These are phyloP conservation scores for Calonectria pseudoreteaudii DNA, from an alignment of 2,329 filamentous ascomycete genomes.

Conservation along the genomic window DNA sequence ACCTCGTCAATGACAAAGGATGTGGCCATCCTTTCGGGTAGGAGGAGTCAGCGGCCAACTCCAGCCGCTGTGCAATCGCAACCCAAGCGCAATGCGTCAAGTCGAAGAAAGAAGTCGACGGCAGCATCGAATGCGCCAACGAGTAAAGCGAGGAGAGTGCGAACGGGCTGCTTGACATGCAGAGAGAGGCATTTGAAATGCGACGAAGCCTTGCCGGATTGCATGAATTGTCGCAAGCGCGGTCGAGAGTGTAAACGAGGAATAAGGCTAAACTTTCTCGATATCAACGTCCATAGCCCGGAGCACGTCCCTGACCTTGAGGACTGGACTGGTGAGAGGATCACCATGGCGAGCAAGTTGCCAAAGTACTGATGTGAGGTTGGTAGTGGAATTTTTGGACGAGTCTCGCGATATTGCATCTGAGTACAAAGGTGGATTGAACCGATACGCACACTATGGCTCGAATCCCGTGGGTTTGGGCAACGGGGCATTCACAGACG, in stretches of 20 bases:
- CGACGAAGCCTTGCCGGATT: conserved; percentile 76
- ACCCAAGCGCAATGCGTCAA: neutral
- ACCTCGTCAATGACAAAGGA: conserved; percentile 18
- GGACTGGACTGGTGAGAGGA: conserved; percentile 41
- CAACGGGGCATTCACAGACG: neutral
- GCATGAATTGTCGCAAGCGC: conserved; percentile 88
- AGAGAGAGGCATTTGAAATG: conserved; percentile 92
- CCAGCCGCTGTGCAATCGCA: neutral
- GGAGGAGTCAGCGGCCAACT: neutral
- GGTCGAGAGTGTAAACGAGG: conserved; percentile 88
- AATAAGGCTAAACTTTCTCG: conserved; percentile 90
- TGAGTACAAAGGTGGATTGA: conserved; percentile 84
- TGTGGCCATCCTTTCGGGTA: neutral
- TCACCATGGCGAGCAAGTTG: neutral
- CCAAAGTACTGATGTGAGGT: conserved; percentile 18
- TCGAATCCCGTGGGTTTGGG: neutral
- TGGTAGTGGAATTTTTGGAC: conserved; percentile 80
- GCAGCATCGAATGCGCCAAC: conserved; percentile 3
- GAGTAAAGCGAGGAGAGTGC: conserved; percentile 75
- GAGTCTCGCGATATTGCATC: conserved; percentile 92
- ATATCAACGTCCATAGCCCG: conserved; percentile 79
- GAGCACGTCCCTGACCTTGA: conserved; percentile 57
- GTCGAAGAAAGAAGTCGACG: neutral
- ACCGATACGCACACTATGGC: conserved; percentile 70
- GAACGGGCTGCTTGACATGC: conserved; percentile 92